phyloP scores from a whole-genome alignment of 2,329 filamentous ascomycete species.

The Exophiala lecanii-corni region DNA sequence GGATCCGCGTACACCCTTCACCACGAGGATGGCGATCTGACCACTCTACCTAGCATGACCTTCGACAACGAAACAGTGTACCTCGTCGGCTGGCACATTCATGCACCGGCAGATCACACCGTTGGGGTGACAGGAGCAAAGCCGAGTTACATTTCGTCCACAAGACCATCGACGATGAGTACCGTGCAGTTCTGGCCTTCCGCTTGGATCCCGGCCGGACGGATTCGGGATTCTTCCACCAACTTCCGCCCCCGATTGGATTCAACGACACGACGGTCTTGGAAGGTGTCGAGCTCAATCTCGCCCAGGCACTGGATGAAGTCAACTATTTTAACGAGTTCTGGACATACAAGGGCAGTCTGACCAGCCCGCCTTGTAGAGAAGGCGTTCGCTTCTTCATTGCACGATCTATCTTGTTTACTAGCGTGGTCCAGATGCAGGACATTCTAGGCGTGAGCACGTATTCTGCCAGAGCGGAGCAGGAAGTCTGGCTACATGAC shows the following conservation, averaged over 20 bases:
- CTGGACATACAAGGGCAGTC: constrained; percentile 52
- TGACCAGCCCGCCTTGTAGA: constrained; percentile 59
- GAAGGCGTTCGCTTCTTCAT: constrained; percentile 51
- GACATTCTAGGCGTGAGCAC: constrained; percentile 40
- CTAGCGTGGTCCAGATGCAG: constrained; percentile 44
- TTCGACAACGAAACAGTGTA: constrained; percentile 46
- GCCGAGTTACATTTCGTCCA: constrained; percentile 49
- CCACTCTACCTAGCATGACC: constrained; percentile 36
- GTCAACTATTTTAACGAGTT: constrained; percentile 26
- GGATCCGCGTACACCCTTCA: constrained; percentile 42
- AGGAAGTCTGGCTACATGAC: constrained; percentile 44
- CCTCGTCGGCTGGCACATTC: constrained; percentile 48
- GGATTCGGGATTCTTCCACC: constrained; percentile 32
- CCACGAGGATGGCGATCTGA: constrained; percentile 33
- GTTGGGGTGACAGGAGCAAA: constrained; percentile 37
- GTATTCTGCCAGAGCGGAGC: constrained; percentile 41
- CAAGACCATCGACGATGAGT: constrained; percentile 37
- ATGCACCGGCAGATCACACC: constrained; percentile 47
- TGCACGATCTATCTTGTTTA: constrained; percentile 32
- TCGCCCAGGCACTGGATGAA: constrained; percentile 2
- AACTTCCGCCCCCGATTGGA: constrained; percentile 37
- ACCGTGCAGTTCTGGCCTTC: constrained; percentile 43
- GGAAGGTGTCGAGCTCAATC: neutral
- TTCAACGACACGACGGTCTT: constrained; percentile 31
- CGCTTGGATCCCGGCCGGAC: constrained; percentile 41